These are phyloP conservation scores for Eimeria brunetti DNA, from an alignment of 169 alveolate species.

Conservation along the genomic window DNA sequence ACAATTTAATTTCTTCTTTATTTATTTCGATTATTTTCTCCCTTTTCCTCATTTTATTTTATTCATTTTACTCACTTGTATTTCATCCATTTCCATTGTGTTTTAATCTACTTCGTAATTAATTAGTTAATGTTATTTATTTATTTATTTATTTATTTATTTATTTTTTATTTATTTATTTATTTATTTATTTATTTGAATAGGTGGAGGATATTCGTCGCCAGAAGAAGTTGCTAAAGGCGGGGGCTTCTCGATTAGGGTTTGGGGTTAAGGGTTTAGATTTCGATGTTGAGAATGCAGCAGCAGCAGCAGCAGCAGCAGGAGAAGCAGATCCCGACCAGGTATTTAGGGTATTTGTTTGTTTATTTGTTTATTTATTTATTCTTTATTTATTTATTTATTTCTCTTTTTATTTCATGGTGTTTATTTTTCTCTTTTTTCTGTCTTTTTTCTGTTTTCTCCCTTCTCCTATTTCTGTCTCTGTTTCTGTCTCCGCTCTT, in stretches of 20 bases:
- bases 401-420: not conserved
- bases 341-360: too few species aligned
- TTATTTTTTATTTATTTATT: not conserved
- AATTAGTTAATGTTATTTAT: too few species aligned
- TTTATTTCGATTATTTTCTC: not conserved
- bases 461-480: not conserved
- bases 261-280: not conserved
- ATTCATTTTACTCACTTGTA: not conserved
- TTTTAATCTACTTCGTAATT: too few species aligned
- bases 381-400: not conserved
- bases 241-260: not conserved
- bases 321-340: too few species aligned
- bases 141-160: not conserved
- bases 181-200: not conserved
- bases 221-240: too few species aligned
- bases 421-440: not conserved
- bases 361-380: too few species aligned
- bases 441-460: not conserved
- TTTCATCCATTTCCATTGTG: not conserved
- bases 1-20: not conserved
- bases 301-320: too few species aligned
- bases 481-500: too few species aligned
- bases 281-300: too few species aligned
- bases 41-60: not conserved
- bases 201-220: too few species aligned